These are phyloP conservation scores for Hypoxylon sp. DNA, from an alignment of 2,329 filamentous ascomycete genomes.

Conservation along the genomic window DNA sequence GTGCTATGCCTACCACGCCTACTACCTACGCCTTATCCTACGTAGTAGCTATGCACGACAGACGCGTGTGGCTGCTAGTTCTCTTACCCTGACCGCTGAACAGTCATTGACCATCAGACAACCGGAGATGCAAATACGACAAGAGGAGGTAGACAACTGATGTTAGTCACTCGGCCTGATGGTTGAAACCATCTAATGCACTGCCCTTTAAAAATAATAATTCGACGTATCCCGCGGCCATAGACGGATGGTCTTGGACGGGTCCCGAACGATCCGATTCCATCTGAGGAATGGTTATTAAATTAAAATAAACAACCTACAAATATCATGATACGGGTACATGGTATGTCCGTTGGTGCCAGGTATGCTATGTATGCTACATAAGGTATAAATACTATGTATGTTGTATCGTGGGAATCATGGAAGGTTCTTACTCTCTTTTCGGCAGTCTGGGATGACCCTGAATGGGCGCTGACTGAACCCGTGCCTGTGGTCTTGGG, in stretches of 20 bases:
- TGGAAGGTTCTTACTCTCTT: constrained; percentile 37
- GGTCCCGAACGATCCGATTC: constrained; percentile 24
- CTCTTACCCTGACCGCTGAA: constrained; percentile 6
- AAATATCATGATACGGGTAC: constrained; percentile 8
- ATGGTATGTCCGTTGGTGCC: constrained; percentile 21
- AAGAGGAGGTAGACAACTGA: constrained; percentile 1
- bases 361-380: constrained; percentile 1
- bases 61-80: constrained; percentile 32
- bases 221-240: constrained; percentile 18
- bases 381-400: neutral
- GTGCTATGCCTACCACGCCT: constrained; percentile 30
- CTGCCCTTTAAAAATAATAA: neutral
- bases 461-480: constrained; percentile 49
- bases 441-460: constrained; percentile 47
- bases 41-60: constrained; percentile 41
- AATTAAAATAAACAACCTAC: constrained; percentile 20
- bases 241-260: neutral
- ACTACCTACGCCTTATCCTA: constrained; percentile 15
- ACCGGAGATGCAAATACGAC: constrained; percentile 8
- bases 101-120: constrained; percentile 20
- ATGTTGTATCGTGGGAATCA: constrained; percentile 17
- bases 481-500: constrained; percentile 53
- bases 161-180: constrained; percentile 27
- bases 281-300: neutral
- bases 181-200: constrained; percentile 2